Evolutionary conservation across 2,329 filamentous ascomycete genomes (phyloP), one percentile per base, ranked within the genome.

Genomic region (Diaporthe longicolla): DNA sequence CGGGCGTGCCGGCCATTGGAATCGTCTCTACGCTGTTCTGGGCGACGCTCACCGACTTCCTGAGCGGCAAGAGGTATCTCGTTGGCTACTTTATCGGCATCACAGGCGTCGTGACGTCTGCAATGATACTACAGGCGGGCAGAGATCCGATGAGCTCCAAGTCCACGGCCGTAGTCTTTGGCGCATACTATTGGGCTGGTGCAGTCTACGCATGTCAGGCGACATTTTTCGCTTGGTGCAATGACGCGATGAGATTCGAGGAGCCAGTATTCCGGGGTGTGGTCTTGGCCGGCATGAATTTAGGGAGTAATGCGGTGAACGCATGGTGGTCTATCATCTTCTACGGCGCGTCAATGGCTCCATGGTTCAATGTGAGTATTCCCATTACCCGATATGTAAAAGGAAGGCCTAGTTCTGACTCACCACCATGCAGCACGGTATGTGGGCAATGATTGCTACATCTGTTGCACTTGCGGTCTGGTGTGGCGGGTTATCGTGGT

Each of bases 201-300:
- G 85, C 88, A 4, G 90, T 93, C 0, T 94, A 94, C 77, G 92
- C 92, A 0, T 93, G 92, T 78, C 92, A 94, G 81, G 92, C 93
- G 0, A 93, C 90, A 0, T 94, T 94, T 77, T 94, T 94, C 77
- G 92, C 93, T 0, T 94, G 92, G 92, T 92, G 91, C 29, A 94
- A 94, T 77, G 92, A 94, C 78, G 89, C 90, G 2, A 89, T 93
- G 83, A 86, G 90, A 10, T 88, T 89, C 72, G 89, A 93, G 77
- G 89, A 93, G 74, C 87, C 89, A 26, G 87, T 91, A 59, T 88
- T 92, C 77, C 85, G 93, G 5, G 90, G 88, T 3, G 87, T 94
- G 1, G 92, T 94, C 0, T 88, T 94, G 48, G 92, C 92, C 0
- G 89, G 90, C 17, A 94, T 94, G 93, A 94, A 94, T 74, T 82